Conservation (phyloP, 2,329 filamentous ascomycete genomes). For the Monosporascus sp. region DNA sequence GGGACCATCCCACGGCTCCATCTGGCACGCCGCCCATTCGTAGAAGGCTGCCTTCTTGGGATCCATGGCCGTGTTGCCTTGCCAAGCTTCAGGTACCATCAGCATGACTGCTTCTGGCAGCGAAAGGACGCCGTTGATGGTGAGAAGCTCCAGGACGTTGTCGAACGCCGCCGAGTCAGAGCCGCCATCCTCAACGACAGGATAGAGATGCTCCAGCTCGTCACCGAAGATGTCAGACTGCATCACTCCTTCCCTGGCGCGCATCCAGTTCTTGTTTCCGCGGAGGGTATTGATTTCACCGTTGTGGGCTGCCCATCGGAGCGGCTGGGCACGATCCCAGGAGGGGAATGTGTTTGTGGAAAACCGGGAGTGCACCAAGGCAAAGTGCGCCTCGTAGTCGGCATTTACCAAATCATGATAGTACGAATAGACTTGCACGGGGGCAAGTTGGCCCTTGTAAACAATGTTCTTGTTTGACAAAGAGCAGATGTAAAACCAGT, state of each 20-base stretch:
- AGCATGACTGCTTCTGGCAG: slow-evolving; percentile 96
- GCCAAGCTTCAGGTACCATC: slow-evolving; percentile 98
- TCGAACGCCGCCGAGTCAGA: slow-evolving; percentile 97
- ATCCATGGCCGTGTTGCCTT: slow-evolving; percentile 88
- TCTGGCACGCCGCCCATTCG: slow-evolving; percentile 97
- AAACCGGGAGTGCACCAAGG: slow-evolving; percentile 93
- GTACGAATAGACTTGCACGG: slow-evolving; percentile 95
- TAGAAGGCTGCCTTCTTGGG: slow-evolving; percentile 96
- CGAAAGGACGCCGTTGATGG: slow-evolving; percentile 93
- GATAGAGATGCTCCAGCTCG: slow-evolving; percentile 84
- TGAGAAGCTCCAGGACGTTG: slow-evolving; percentile 89
- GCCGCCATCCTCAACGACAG: slow-evolving; percentile 92
- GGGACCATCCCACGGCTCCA: slow-evolving; percentile 98
- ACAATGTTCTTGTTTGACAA: slow-evolving; percentile 98
- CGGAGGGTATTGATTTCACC: slow-evolving; percentile 97
- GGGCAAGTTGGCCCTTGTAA: slow-evolving; percentile 94
- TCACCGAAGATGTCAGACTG: slow-evolving; percentile 89
- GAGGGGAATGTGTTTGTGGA: slow-evolving; percentile 98
- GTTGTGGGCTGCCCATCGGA: slow-evolving; percentile 96
- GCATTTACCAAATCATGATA: slow-evolving; percentile 96
- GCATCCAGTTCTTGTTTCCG: slow-evolving; percentile 99
- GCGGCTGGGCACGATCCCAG: slow-evolving; percentile 94
- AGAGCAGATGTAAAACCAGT: slow-evolving; percentile 98
- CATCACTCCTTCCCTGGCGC: slow-evolving; percentile 90
- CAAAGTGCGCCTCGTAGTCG: slow-evolving; percentile 96